Evolutionary conservation across 805 yeast genomes (phyloP), one percentile per base, ranked within the genome.

Genomic region (Osmozyma mogii): DNA sequence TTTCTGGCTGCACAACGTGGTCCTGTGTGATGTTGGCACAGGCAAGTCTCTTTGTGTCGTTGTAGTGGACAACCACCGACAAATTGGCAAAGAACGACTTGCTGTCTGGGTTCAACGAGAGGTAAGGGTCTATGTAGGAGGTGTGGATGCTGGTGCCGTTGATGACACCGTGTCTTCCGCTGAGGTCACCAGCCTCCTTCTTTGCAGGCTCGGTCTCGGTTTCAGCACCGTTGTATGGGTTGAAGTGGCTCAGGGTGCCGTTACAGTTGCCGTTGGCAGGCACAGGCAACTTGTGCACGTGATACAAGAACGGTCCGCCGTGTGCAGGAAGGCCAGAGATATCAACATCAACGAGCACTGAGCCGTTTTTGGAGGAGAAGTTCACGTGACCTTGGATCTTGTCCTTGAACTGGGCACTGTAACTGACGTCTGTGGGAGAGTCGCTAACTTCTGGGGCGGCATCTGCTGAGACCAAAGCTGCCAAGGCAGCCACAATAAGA

Each of bases 261-360:
- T 51, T 43, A 31, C 55, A 50, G 35, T 36, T 35, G n/a, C 55
- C 55, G 40, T 54, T 44, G 5, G 52, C 22, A 9, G 68, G 67
- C 21, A 62, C 65, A 9, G 61, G 53, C 19, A 35, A 29, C 30
- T 52, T 45, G 42, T 62, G 66, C 34, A 62, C 49, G 40, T 59
- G 65, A 52, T 62, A 62, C 22, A 46, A 32, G 51, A 59, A 62
- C 16, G 65, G 64, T 11, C 65, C 65, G 15, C 63, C 63, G 3
- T 36, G 17, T 10, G 36, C 19, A 8, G 67, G 68, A 40, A 62
- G 54, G 17, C 49, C 52, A 8, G 39, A 22, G 19, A 61, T 28
- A 29, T 57, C 48, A n/a, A 59, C 61, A 15, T 38, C 32, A 7
- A 61, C 59, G 21, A 35, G 35, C 11, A 61, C 61, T 6, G 56